Base-by-base conservation (phyloP, 2,329 filamentous ascomycete genomes). In the Aspergillus viridinutans region DNA sequence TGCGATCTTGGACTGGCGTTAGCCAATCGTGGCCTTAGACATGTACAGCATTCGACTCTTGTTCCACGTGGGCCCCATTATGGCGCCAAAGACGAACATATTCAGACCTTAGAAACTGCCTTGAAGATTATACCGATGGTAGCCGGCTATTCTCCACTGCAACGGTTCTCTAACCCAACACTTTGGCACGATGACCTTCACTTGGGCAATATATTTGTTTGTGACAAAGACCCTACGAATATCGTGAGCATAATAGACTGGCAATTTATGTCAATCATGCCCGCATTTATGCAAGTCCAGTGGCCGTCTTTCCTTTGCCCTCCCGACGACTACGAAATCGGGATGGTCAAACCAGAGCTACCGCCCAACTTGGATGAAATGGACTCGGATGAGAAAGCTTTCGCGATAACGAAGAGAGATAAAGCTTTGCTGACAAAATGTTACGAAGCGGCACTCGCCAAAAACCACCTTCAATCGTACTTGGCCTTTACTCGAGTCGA, bases 151-250 rank as follows among this genome's bases (percentile, higher is more conserved):
- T 21, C 62, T 45, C 25, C 29, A 12, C 14, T 58, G 0, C 49
- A 54, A 10, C 49, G 47, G 4, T 48, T 49, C 20, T 56, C 56
- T 7, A 54, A 53, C 40, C 61, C 62, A 47, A 58, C 52, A 4
- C 50, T 66, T 10, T 64, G 63, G 61, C 62, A 66, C 28, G 43
- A 14, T 9, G 62, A 64, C 45, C 58, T 64, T 38, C 64, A 65
- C 52, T 26, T 64, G 52, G 63, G 63, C n/a, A 66, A 67, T 52
- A 62, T 65, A 43, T 66, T 59, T 49, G 55, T 67, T 35, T 64
- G 50, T 14, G 29, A 61, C 10, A 4, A 58, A 38, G 64, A 64
- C n/a, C 59, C 61, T 0, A 61, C 59, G 23, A 59, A 38, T 9
- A 58, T 67, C 1, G 49, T 59, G 10, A 45, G 55, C 35, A 57